Base-by-base conservation (phyloP, 2,329 filamentous ascomycete genomes). In the Penicillium sp. region DNA sequence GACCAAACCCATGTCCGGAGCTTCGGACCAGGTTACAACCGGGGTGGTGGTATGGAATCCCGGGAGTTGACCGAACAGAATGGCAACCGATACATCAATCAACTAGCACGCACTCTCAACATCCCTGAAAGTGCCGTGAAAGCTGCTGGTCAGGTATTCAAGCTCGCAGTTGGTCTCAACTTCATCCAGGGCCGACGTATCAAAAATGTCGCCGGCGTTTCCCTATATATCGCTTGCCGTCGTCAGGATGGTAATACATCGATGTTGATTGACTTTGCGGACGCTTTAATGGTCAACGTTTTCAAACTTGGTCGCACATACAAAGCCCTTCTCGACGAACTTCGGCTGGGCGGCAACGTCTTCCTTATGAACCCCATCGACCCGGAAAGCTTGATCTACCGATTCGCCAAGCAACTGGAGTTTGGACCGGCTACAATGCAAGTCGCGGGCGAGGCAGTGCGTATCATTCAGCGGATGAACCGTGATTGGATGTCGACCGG, bases 401-500 rank as follows among this genome's bases (percentile, higher is more conserved):
- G 94, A 62, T 98, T 97, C 73, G 93, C 93, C 55, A 88, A 88
- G 61, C 93, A 94, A 74, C 89, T 99, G 55, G 94, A 99, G 73
- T 99, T 99, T 70, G 91, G 89, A 56, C 83, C 89, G 40, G 85
- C 89, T 65, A 93, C 90, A 16, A 89, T 90, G 73, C 90, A 90
- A 68, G 93, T 99, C 14, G 93, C 93, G 45, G 87, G 91, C 68
- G 93, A 97, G 71, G 95, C 95, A 6, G 88, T 93, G 58, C 88
- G 90, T 57, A 89, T 99, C 55, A 88, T 97, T 58, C 89, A 90
- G 75, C 89, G 95, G 63, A 98, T 99, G 95, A 93, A 92, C 66
- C 85, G 92, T 57, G 95, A 99, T 78, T 98, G 95, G 93, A 98
- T 99, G 87, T 89, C 93, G 51, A 92, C 93, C 74, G 95, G 95